These are phyloP conservation scores for Boletellus sp. DNA, from an alignment of 768 basidiomycete species.

Conservation along the genomic window DNA sequence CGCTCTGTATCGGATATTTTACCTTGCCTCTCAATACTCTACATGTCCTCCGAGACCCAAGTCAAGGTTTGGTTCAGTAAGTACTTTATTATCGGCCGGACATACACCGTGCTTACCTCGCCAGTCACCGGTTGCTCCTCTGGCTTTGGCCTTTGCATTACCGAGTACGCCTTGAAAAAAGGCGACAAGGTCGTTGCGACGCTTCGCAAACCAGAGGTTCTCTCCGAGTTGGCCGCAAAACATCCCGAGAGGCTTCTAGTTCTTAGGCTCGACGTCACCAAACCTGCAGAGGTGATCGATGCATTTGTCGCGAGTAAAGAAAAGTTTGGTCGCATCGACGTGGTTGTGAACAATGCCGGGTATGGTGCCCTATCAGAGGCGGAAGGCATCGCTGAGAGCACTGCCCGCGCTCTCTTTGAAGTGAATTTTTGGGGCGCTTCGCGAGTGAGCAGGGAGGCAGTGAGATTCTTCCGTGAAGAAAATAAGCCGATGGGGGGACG, in stretches of 20 bases:
- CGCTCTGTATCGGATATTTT: too few species aligned
- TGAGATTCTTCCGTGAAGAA: slow-evolving; percentile 22
- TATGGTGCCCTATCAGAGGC: slow-evolving; percentile 28
- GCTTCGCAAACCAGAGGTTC: slow-evolving; percentile 34
- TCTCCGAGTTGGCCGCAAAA: slow-evolving; percentile 24
- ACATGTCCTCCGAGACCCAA: too few species aligned
- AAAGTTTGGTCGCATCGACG: slow-evolving; percentile 29
- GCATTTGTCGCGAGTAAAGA: slow-evolving; percentile 33
- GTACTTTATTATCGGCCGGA: too few species aligned
- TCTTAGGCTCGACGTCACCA: slow-evolving; percentile 39
- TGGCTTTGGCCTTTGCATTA: slow-evolving; percentile 3
- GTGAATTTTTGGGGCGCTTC: too few species aligned
- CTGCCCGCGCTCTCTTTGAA: slow-evolving; percentile 38
- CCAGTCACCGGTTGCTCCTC: too few species aligned
- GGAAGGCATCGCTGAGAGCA: slow-evolving; percentile 33
- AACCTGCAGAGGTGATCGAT: slow-evolving; percentile 25
- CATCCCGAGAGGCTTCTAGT: slow-evolving; percentile 33
- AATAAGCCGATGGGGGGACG: slow-evolving; percentile 36
- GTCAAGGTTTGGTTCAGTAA: slow-evolving; percentile 3
- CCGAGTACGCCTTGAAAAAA: slow-evolving; percentile 29
- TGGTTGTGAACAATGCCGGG: slow-evolving; percentile 32
- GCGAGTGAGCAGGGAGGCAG: slow-evolving; percentile 35
- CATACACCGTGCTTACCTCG: too few species aligned
- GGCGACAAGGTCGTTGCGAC: slow-evolving; percentile 45
- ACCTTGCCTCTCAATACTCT: too few species aligned